Evolutionary conservation across 305 asterid genomes (phyloP).

Genomic region (Rubia occidens): DNA sequence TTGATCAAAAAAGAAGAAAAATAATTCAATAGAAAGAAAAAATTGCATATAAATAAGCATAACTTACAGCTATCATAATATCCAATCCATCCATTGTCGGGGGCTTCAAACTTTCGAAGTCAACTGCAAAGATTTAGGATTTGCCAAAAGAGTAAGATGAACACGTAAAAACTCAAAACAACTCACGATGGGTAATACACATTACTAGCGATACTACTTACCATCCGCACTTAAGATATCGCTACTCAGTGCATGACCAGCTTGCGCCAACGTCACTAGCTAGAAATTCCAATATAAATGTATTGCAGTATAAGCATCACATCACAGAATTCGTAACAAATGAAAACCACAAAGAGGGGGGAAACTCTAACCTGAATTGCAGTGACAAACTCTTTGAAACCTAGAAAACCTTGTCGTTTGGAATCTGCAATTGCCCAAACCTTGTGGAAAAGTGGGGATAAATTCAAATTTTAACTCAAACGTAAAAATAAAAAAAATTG

Average conservation of each 20-base stretch:
- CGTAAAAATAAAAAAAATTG: not conserved
- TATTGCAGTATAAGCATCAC: conserved; percentile 17
- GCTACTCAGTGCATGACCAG: conserved; percentile 40
- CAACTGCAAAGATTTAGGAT: conserved; percentile 42
- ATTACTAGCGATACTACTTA: not conserved
- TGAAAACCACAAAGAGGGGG: not conserved
- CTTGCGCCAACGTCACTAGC: conserved; percentile 65
- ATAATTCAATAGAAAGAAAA: conserved; percentile 9
- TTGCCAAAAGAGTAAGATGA: conserved; percentile 8
- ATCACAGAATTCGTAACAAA: not conserved
- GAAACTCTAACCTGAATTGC: conserved; percentile 58
- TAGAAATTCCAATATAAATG: conserved; percentile 20
- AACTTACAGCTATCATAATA: conserved; percentile 56
- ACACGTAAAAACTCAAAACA: not conserved
- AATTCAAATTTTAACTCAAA: conserved; percentile 1
- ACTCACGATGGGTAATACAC: not conserved
- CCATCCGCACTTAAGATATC: conserved; percentile 48
- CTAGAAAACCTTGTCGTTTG: conserved; percentile 23
- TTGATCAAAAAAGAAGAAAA: not conserved
- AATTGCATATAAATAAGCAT: not conserved
- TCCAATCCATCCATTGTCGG: conserved; percentile 82
- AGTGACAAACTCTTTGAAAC: conserved; percentile 50
- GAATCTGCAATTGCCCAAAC: conserved; percentile 26
- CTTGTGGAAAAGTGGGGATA: not conserved
- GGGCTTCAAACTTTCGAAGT: conserved; percentile 62